A percentile compares a stretch with the other conserved stretches of the same genome.
Conservation (phyloP, 2,329 filamentous ascomycete species). For the Ambrosiella xylebori region DNA sequence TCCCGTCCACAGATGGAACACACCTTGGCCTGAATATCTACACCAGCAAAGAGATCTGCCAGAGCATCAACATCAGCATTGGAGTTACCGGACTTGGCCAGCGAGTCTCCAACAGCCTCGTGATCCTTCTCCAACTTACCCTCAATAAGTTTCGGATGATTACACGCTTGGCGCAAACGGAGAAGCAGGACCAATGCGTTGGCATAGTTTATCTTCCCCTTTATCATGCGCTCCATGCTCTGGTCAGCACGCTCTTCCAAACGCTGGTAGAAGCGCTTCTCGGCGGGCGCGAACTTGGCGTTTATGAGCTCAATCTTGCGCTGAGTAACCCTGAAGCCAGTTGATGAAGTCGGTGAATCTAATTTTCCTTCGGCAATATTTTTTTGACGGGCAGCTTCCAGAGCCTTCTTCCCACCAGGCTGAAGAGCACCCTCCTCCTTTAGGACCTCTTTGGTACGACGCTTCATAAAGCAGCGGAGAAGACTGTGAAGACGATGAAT, state of each 20-base stretch:
- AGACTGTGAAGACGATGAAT: constrained; percentile 74
- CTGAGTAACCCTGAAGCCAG: constrained; percentile 78
- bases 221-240: constrained; percentile 79
- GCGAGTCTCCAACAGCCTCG: constrained; percentile 34
- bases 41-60: constrained; percentile 68
- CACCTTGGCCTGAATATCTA: constrained; percentile 59
- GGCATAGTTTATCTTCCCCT: constrained; percentile 69
- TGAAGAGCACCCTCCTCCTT: constrained; percentile 71
- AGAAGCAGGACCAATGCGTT: constrained; percentile 86
- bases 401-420: constrained; percentile 47
- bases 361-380: constrained; percentile 23
- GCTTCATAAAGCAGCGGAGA: constrained; percentile 90
- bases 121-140: constrained; percentile 82
- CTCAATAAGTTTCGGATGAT: constrained; percentile 78
- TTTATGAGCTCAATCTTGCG: constrained; percentile 71
- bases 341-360: constrained; percentile 27
- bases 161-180: constrained; percentile 79
- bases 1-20: constrained; percentile 71
- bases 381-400: constrained; percentile 24
- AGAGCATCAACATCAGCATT: constrained; percentile 62
- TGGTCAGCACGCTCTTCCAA: constrained; percentile 72
- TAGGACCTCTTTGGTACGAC: constrained; percentile 93
- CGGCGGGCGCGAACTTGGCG: constrained; percentile 60
- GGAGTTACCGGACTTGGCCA: constrained; percentile 30
- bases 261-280: constrained; percentile 71